A percentile compares a stretch with the other conserved stretches of the same genome.
These are phyloP conservation scores for Penicillium roqueforti DNA, from an alignment of 495 filamentous ascomycete species.

Conservation along the genomic window DNA sequence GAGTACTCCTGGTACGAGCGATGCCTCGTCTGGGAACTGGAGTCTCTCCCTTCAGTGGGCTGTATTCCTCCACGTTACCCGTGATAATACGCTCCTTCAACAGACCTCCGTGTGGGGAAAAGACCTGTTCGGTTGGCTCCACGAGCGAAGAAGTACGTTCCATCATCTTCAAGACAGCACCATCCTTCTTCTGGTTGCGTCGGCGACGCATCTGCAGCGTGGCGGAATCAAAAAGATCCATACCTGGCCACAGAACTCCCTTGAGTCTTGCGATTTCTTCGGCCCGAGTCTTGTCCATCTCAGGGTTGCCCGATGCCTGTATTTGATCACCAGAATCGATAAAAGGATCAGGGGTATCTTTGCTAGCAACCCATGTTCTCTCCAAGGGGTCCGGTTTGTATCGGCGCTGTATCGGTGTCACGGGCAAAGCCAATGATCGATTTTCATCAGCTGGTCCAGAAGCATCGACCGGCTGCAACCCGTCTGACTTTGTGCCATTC, in stretches of 20 bases:
- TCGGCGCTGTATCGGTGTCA: conserved; percentile 20
- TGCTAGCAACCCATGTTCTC: not conserved
- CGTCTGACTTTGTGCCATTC: not conserved
- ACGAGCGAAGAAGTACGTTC: conserved; percentile 61
- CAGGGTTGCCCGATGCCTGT: conserved; percentile 4
- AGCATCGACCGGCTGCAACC: conserved; percentile 16
- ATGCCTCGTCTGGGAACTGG: conserved; percentile 39
- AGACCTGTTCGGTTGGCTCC: conserved; percentile 69
- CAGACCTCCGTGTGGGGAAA: conserved; percentile 50
- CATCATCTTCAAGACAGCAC: conserved; percentile 64
- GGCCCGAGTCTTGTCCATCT: conserved; percentile 29
- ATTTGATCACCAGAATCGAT: not conserved
- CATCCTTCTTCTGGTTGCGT: conserved; percentile 84
- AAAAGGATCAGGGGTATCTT: conserved; percentile 14
- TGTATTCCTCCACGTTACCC: conserved; percentile 50
- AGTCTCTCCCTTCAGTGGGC: conserved; percentile 45
- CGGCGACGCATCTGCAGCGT: conserved; percentile 69
- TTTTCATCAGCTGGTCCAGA: conserved; percentile 9
- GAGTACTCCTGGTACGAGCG: conserved; percentile 21
- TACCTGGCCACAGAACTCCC: conserved; percentile 74
- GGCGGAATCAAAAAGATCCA: conserved; percentile 85
- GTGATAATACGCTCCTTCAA: conserved; percentile 56
- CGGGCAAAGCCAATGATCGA: conserved; percentile 10
- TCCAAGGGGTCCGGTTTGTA: not conserved
- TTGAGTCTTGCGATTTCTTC: conserved; percentile 57